Percentiles rank a stretch among this genome's conserved stretches.
phyloP scores from a whole-genome alignment of 2,329 filamentous ascomycete species.

The Hymenotorrendiella dingleyae region DNA sequence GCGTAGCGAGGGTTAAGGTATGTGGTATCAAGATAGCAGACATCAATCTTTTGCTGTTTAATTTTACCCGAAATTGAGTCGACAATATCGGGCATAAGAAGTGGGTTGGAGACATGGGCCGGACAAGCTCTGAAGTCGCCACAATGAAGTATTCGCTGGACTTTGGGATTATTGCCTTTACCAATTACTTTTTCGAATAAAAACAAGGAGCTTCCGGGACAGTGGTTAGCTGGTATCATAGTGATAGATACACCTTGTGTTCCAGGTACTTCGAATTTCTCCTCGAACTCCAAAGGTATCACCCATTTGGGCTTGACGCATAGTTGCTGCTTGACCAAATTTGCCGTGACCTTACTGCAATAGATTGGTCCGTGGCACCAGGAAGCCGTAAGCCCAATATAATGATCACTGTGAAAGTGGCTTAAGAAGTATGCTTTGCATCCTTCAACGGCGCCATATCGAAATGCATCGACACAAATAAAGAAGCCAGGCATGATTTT shows the following conservation, averaged over 20 bases:
- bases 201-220: slow-evolving; percentile 89
- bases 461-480: slow-evolving; percentile 93
- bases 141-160: slow-evolving; percentile 84
- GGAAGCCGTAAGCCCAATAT: slow-evolving; percentile 78
- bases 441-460: slow-evolving; percentile 87
- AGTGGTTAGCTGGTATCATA: slow-evolving; percentile 96
- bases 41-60: slow-evolving; percentile 81
- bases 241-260: slow-evolving; percentile 82
- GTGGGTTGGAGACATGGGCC: slow-evolving; percentile 74
- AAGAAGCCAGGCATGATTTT: slow-evolving; percentile 92
- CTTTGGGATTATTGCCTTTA: slow-evolving; percentile 50
- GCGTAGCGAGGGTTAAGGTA: slow-evolving; percentile 95
- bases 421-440: slow-evolving; percentile 95
- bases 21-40: slow-evolving; percentile 95
- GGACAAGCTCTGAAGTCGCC: slow-evolving; percentile 92
- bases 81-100: slow-evolving; percentile 68
- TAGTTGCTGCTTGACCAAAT: slow-evolving; percentile 80
- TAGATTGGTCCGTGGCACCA: slow-evolving; percentile 96
- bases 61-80: slow-evolving; percentile 66
- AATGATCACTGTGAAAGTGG: slow-evolving; percentile 97
- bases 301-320: slow-evolving; percentile 82
- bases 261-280: slow-evolving; percentile 68
- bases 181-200: slow-evolving; percentile 76
- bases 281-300: slow-evolving; percentile 78
- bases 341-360: slow-evolving; percentile 87